Conservation (phyloP, 2,329 filamentous ascomycete genomes). For the Paecilomyces sp. region DNA sequence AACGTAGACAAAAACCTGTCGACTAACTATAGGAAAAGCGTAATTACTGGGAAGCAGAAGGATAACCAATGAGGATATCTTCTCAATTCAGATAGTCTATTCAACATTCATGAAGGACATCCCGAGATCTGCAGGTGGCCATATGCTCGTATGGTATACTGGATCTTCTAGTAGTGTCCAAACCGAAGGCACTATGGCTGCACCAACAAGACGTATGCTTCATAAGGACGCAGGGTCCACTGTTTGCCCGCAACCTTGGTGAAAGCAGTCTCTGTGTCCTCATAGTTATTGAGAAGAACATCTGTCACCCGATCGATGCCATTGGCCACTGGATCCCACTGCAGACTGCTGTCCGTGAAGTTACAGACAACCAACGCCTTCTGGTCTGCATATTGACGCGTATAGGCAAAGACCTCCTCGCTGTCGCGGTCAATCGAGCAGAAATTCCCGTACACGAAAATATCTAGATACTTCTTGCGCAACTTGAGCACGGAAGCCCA, state of each 20-base stretch:
- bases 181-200: slow-evolving; percentile 2
- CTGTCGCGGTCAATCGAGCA: slow-evolving; percentile 47
- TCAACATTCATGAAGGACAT: too few species aligned
- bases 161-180: not conserved
- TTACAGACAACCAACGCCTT: slow-evolving; percentile 30
- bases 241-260: slow-evolving; percentile 16
- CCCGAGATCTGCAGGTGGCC: too few species aligned
- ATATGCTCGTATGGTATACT: not conserved
- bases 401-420: slow-evolving; percentile 49
- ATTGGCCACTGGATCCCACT: slow-evolving; percentile 24
- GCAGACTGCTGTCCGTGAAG: slow-evolving; percentile 23
- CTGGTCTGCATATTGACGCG: slow-evolving; percentile 32
- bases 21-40: too few species aligned
- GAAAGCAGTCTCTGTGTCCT: slow-evolving; percentile 9
- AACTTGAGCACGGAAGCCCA: slow-evolving; percentile 54
- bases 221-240: slow-evolving; percentile 26
- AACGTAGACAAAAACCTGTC: not conserved
- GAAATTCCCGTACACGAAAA: slow-evolving; percentile 64
- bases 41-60: too few species aligned
- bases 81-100: too few species aligned
- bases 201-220: slow-evolving; percentile 23
- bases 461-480: slow-evolving; percentile 54
- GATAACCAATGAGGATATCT: too few species aligned
- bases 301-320: slow-evolving; percentile 17
- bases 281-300: slow-evolving; percentile 27